Percentiles rank a stretch among this genome's conserved stretches.
These are phyloP conservation scores for Candida ovalis DNA, from an alignment of 805 yeast species.

Conservation along the genomic window DNA sequence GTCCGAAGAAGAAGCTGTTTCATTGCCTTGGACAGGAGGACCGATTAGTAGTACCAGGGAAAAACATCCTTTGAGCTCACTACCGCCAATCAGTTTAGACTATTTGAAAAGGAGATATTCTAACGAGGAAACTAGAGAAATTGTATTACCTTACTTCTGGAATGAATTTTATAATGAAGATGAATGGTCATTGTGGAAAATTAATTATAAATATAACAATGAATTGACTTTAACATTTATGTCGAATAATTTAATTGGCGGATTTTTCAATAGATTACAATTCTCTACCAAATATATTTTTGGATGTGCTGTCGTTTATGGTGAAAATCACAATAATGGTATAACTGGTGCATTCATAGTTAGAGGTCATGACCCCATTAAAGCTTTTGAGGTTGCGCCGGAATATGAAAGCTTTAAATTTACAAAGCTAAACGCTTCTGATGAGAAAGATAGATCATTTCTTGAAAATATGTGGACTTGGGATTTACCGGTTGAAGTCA, in stretches of 20 bases:
- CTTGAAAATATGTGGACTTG: conserved; percentile 94
- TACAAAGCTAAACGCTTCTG: conserved; percentile 77
- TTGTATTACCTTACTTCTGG: conserved; percentile 98
- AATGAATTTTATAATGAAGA: conserved; percentile 78
- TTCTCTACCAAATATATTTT: conserved; percentile 93
- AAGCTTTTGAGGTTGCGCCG: conserved; percentile 98
- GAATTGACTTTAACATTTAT: conserved; percentile 95
- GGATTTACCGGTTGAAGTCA: conserved; percentile 86
- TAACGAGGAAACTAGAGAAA: conserved; percentile 93
- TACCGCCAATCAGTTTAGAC: conserved; percentile 66
- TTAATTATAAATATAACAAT: conserved; percentile 95
- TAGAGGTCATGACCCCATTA: conserved; percentile 87
- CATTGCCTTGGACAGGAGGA: conserved; percentile 58
- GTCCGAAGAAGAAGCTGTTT: conserved; percentile 27
- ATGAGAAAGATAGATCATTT: conserved; percentile 73
- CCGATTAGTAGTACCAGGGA: too few relatives aligned
- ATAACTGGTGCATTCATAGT: conserved; percentile 91
- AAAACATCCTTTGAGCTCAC: conserved; percentile 87
- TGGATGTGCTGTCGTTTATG: conserved; percentile 91
- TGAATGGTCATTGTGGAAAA: conserved; percentile 95
- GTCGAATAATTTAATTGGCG: conserved; percentile 98
- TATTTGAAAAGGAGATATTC: conserved; percentile 97
- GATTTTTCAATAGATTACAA: conserved; percentile 92
- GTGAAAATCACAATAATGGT: conserved; percentile 98
- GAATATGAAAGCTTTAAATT: conserved; percentile 94